Evolutionary conservation across 176 grass and related monocot genomes (phyloP).

Genomic region (Thinopyrum elongatum): DNA sequence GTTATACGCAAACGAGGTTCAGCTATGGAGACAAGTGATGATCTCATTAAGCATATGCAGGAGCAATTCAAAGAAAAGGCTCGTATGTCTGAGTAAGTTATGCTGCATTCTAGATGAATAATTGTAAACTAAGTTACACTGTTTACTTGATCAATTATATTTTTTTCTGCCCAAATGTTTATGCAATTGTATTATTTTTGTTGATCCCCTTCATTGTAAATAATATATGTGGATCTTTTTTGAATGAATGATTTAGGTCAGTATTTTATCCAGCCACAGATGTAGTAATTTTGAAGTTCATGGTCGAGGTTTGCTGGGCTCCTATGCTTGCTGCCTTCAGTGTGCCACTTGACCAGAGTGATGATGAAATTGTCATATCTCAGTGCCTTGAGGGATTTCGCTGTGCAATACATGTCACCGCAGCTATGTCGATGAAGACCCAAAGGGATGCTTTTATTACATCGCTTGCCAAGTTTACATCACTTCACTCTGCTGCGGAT

Average conservation of each 20-base stretch:
- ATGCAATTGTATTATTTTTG: not conserved
- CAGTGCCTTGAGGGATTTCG: conserved; percentile 97
- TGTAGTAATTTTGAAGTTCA: conserved; percentile 93
- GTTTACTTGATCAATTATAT: conserved; percentile 27
- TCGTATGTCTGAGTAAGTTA: conserved; percentile 95
- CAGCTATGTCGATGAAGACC: conserved; percentile 99
- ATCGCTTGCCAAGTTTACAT: conserved; percentile 98
- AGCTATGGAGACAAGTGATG: conserved; percentile 84
- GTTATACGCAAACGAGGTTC: conserved; percentile 87
- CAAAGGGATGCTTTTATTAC: conserved; percentile 98
- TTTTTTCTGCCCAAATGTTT: not conserved
- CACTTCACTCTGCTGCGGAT: conserved; percentile 88
- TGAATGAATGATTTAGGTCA: conserved; percentile 73
- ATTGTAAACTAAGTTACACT: not conserved
- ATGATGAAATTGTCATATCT: conserved; percentile 74
- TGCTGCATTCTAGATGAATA: conserved; percentile 17
- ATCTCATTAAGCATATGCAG: conserved; percentile 98
- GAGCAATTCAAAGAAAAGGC: conserved; percentile 99
- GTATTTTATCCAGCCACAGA: conserved; percentile 94
- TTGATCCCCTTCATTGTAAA: conserved; percentile 32
- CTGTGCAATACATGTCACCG: conserved; percentile 92
- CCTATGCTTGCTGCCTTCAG: conserved; percentile 99
- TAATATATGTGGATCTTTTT: conserved; percentile 15
- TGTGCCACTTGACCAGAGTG: conserved; percentile 95
- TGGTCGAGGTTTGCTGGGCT: conserved; percentile 99